Evolutionary conservation across 805 yeast genomes (phyloP).

Genomic region (Grigorovia yakushimaensis): DNA sequence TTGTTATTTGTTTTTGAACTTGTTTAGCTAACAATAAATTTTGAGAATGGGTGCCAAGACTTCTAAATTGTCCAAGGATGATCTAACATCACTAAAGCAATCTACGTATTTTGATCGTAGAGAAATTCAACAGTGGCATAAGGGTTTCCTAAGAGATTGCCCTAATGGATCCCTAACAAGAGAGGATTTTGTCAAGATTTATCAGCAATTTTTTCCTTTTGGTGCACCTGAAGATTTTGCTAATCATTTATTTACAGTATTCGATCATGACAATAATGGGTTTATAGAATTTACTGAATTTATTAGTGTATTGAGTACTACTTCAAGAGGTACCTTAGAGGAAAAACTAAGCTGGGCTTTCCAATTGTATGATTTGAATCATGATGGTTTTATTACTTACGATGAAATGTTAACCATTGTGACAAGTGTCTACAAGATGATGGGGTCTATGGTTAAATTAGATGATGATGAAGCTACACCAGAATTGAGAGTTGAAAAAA

Average conservation of each 20-base stretch:
- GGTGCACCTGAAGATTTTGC: conserved; percentile 94
- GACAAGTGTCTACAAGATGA: conserved; percentile 83
- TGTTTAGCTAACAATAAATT: not conserved
- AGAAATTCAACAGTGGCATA: conserved; percentile 97
- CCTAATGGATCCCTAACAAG: conserved; percentile 81
- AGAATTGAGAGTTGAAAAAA: conserved; percentile 72
- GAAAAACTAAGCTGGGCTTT: conserved; percentile 89
- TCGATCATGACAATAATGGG: conserved; percentile 74
- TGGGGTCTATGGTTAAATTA: conserved; percentile 84
- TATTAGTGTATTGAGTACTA: conserved; percentile 74
- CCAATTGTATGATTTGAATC: conserved; percentile 73
- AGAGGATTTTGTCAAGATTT: conserved; percentile 83
- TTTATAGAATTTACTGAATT: conserved; percentile 87
- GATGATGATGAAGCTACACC: conserved; percentile 90
- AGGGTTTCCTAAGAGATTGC: conserved; percentile 89
- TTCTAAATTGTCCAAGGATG: conserved; percentile 85
- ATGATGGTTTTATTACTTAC: conserved; percentile 65
- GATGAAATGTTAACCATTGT: conserved; percentile 75
- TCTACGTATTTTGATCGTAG: conserved; percentile 87
- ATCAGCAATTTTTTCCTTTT: conserved; percentile 95
- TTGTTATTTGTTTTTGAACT: too few species aligned
- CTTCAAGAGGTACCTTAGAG: conserved; percentile 75
- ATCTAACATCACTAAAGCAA: conserved; percentile 66
- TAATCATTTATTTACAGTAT: conserved; percentile 76
- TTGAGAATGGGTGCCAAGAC: conserved; percentile 82